Evolutionary conservation across 2,329 filamentous ascomycete species (phyloP).

Genomic region (Pseudonectria foliicola): DNA sequence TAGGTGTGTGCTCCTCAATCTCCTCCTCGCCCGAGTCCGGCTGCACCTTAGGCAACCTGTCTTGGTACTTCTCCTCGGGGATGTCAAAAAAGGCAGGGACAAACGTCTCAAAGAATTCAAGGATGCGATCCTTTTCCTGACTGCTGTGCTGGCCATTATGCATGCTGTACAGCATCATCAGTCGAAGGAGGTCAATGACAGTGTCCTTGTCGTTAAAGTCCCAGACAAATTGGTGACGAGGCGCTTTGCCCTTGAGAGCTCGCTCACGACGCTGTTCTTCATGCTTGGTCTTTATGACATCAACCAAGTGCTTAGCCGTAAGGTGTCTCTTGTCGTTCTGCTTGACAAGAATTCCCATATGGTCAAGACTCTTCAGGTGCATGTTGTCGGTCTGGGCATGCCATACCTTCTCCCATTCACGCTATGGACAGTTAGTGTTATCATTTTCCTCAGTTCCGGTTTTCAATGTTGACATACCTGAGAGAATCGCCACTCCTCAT

Average conservation of each 20-base stretch:
- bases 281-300: conserved; percentile 85
- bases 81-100: conserved; percentile 71
- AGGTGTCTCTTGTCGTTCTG: conserved; percentile 85
- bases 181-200: conserved; percentile 53
- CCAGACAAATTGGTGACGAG: conserved; percentile 69
- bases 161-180: conserved; percentile 58
- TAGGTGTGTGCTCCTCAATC: conserved; percentile 61
- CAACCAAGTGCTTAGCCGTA: conserved; percentile 81
- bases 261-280: conserved; percentile 79
- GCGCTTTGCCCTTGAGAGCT: conserved; percentile 52
- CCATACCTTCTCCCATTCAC: conserved; percentile 99
- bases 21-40: conserved; percentile 70
- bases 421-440: conserved; percentile 35
- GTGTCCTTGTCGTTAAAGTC: conserved; percentile 66
- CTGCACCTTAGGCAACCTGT: conserved; percentile 61
- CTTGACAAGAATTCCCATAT: conserved; percentile 89
- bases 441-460: background rate
- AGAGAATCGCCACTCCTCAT: conserved; percentile 95
- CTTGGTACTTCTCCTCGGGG: conserved; percentile 60
- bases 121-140: conserved; percentile 65
- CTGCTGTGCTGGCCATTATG: conserved; percentile 64
- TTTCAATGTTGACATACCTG: conserved; percentile 35
- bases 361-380: conserved; percentile 93
- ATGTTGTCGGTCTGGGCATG: conserved; percentile 89
- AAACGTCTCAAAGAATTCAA: conserved; percentile 70